Evolutionary conservation across 78 protist species (phyloP).

Genomic region (Pigoraptor vietnamica): DNA sequence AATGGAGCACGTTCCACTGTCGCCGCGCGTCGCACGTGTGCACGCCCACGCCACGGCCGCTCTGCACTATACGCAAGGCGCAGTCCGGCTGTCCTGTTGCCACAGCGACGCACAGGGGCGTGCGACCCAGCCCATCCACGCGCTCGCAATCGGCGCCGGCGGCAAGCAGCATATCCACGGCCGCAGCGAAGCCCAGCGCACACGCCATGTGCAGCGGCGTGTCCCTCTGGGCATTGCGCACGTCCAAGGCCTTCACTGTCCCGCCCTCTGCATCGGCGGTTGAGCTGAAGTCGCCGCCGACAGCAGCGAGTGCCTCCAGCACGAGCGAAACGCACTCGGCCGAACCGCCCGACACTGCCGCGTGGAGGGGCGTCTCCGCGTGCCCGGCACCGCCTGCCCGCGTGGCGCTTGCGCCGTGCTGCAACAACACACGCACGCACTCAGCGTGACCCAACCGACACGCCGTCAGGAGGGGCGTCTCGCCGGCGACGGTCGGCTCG

Average conservation of each 20-base stretch:
- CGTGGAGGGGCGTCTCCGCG: not conserved
- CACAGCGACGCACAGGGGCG: not conserved
- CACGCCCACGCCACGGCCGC: not conserved
- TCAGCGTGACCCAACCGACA: not conserved
- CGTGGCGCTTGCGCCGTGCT: not conserved
- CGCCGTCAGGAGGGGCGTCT: not conserved
- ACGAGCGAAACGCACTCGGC: not conserved
- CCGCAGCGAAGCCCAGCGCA: not conserved
- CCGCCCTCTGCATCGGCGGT: not conserved
- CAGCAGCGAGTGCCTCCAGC: not conserved
- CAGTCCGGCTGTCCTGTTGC: not conserved
- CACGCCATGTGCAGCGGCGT: not conserved
- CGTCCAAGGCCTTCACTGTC: not conserved
- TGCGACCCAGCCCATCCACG: not conserved
- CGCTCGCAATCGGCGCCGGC: not conserved
- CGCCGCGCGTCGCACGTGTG: not conserved
- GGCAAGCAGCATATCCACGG: not conserved
- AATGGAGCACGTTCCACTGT: not conserved
- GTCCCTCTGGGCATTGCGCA: not conserved
- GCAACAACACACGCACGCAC: not conserved
- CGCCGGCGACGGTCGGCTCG: not conserved
- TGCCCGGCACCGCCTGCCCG: not conserved
- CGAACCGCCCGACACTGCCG: not conserved
- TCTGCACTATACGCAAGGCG: not conserved
- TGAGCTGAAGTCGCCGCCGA: not conserved